Evolutionary conservation across 345 rosid genomes (phyloP).

Genomic region (Toxicodendron radicans): DNA sequence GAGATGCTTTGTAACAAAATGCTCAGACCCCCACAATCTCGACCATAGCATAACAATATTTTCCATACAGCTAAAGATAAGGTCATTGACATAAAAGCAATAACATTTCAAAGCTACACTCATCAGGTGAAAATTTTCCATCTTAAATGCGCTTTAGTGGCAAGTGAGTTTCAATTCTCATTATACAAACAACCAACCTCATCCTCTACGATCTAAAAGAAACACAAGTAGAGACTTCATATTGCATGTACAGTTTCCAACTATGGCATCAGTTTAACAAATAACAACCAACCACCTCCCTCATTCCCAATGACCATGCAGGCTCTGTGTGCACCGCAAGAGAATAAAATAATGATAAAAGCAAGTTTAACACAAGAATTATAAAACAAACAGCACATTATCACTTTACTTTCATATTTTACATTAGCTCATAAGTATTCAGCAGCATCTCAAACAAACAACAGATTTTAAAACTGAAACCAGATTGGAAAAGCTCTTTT

Average conservation of each 20-base stretch:
- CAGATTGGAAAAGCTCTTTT: background rate
- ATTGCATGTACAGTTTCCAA: background rate
- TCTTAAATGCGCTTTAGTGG: background rate
- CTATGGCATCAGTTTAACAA: background rate
- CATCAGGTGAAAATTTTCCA: background rate
- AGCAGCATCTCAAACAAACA: background rate
- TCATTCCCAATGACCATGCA: background rate
- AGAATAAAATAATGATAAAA: background rate
- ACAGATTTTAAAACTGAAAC: background rate
- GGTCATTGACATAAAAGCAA: background rate
- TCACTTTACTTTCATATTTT: slow-evolving; percentile 3
- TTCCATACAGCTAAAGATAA: background rate
- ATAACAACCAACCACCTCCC: background rate
- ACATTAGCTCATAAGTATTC: background rate
- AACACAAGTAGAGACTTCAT: background rate
- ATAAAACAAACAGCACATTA: no score
- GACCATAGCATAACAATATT: background rate
- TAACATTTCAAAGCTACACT: background rate
- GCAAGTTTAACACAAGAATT: background rate
- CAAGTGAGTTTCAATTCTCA: background rate
- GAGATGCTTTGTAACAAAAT: background rate
- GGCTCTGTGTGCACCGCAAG: background rate
- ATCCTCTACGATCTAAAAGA: background rate
- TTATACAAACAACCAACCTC: background rate
- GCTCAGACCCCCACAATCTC: background rate